Evolutionary conservation across 176 grass and related monocot species (phyloP).

Genomic region (Urochloa ruziziensis): DNA sequence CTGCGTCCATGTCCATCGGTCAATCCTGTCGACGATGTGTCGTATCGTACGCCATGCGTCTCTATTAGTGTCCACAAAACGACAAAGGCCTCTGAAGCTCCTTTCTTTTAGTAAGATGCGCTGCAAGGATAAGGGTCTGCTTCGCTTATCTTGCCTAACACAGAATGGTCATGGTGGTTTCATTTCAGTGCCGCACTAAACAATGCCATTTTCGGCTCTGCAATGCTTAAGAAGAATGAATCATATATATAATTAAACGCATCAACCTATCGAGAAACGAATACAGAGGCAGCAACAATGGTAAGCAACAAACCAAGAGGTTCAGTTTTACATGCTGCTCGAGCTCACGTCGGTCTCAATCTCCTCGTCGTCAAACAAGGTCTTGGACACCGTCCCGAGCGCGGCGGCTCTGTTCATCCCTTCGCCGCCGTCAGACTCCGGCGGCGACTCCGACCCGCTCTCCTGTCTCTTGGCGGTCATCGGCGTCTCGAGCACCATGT

Average conservation of each 20-base stretch:
- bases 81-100: not conserved
- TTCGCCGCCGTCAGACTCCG: not conserved
- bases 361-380: constrained; percentile 55
- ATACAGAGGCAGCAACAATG: no score
- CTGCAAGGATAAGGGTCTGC: no score
- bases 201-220: not conserved
- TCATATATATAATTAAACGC: not conserved
- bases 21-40: not conserved
- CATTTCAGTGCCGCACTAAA: not conserved
- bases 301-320: not conserved
- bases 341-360: constrained; percentile 37
- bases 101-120: no score
- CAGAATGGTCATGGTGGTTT: not conserved
- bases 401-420: not conserved
- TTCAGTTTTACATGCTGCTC: constrained; percentile 11
- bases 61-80: not conserved
- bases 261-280: not conserved
- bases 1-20: no score
- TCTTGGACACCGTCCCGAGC: constrained; percentile 53
- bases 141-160: no score
- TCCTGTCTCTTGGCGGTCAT: constrained; percentile 36
- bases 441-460: not conserved
- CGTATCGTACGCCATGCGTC: not conserved
- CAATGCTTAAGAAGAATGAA: not conserved
- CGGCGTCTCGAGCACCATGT: constrained; percentile 82